phyloP scores from a whole-genome alignment of 306 rosid species.

The Heteromeles arbutifolia region DNA sequence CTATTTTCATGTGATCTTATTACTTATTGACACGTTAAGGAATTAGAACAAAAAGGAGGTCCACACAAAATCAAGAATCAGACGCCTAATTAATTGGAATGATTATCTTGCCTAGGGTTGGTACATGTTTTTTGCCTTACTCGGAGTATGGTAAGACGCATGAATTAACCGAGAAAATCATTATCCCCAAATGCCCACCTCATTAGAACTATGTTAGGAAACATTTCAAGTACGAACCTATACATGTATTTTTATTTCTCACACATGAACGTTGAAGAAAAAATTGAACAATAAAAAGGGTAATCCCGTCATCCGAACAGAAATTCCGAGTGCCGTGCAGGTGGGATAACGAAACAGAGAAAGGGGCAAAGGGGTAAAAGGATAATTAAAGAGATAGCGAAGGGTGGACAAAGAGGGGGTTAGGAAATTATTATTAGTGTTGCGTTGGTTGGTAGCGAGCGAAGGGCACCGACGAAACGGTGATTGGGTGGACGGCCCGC shows the following conservation, averaged over 20 bases:
- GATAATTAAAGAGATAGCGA: neutral
- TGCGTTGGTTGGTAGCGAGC: conserved; percentile 51
- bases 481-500: conserved; percentile 61
- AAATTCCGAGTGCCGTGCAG: neutral
- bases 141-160: too few relatives aligned
- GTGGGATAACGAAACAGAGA: neutral
- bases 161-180: neutral
- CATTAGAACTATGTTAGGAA: neutral
- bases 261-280: neutral
- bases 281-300: neutral
- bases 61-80: neutral
- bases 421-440: conserved; percentile 26
- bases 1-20: neutral
- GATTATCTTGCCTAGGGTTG: neutral
- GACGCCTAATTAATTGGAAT: neutral
- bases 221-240: too few relatives aligned
- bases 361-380: conserved; percentile 9
- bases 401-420: conserved; percentile 8
- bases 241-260: neutral
- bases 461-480: conserved; percentile 66
- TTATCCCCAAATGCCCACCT: neutral
- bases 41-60: neutral
- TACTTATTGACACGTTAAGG: neutral
- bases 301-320: conserved; percentile 6
- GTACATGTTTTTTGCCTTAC: neutral